These are phyloP conservation scores for Nitzschia sp. DNA, from an alignment of 108 stramenopile genomes.

Conservation along the genomic window DNA sequence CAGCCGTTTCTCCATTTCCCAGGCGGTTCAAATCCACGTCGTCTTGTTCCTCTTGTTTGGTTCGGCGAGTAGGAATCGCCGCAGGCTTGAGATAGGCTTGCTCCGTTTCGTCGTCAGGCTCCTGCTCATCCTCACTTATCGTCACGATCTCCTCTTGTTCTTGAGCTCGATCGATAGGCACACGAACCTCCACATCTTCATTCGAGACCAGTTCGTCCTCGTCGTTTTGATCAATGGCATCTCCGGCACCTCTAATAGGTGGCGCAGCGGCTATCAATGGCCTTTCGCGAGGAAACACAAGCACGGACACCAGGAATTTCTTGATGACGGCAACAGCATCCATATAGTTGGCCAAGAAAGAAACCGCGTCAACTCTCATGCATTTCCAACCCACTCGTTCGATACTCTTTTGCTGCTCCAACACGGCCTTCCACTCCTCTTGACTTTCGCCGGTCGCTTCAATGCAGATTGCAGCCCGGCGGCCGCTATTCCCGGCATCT, in stretches of 20 bases:
- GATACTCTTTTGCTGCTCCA: constrained; percentile 55
- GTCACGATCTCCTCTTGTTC: constrained; percentile 28
- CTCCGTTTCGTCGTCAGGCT: neutral
- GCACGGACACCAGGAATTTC: constrained; percentile 29
- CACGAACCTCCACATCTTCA: neutral
- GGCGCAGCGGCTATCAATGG: neutral
- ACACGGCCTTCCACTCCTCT: constrained; percentile 40
- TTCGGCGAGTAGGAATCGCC: neutral
- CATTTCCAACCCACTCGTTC: constrained; percentile 72
- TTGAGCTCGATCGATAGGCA: constrained; percentile 11
- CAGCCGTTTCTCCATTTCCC: constrained; percentile 12
- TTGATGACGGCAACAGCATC: constrained; percentile 5
- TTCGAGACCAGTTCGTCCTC: neutral
- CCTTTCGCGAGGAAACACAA: constrained; percentile 15
- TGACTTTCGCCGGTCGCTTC: constrained; percentile 38
- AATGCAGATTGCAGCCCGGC: constrained; percentile 46
- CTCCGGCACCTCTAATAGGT: neutral
- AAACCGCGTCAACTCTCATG: constrained; percentile 44
- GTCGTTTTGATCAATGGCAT: neutral
- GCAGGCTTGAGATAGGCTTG: neutral
- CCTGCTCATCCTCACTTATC: constrained; percentile 47
- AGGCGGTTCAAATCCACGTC: neutral
- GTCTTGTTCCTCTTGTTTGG: constrained; percentile 1
- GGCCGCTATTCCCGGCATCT: constrained; percentile 7
- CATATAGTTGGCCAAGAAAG: constrained; percentile 30